Evolutionary conservation across 1,284 basidiomycete species (phyloP), one percentile per base, ranked within the genome.

Genomic region (Heterobasidion parviporum): DNA sequence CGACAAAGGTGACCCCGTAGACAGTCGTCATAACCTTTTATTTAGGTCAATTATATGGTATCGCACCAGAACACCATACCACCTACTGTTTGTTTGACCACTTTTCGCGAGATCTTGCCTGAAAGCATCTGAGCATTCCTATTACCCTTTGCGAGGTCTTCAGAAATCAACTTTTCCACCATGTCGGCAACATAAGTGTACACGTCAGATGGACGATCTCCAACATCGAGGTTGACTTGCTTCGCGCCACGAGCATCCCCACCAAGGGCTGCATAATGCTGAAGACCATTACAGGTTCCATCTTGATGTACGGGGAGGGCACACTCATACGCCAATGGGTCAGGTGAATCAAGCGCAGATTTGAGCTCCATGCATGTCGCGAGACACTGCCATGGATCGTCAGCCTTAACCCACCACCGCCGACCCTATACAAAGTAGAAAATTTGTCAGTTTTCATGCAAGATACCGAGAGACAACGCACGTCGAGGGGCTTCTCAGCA

Each of bases 381-480:
- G 26, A 99, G 85, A 68, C 91, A 96, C 71, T 99, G 96, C 94
- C 95, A 99, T 8, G 94, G 94, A 67, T 99, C 95, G 65, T 97
- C 95, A 1, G 94, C 94, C 59, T 85, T 74, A 60, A 82, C 77
- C 96, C 96, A 99, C 94, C 95, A 98, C 51, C 79, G 72, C 1
- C 73, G 70, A 35, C 92, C 92, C 75, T 85, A 56, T 44, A 50
- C 54, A 41, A 18, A 12, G 12, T 18, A 38, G 12, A 55, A 9
- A 56, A 33, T 52, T 57, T 15, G 14, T 35, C 32, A 51, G 16
- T n/a, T 1, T 32, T 32, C 6, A 32, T 44, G 26, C 16, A 49
- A 34, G 14, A 43, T 6, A 12, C 43, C 20, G 18, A 55, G 54
- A 54, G 2, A 49, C 43, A 10, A 70, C 78, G 57, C 52, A 89